Evolutionary conservation across 148 eudicot species (phyloP).

Genomic region (Mesembryanthemum crystallinum): DNA sequence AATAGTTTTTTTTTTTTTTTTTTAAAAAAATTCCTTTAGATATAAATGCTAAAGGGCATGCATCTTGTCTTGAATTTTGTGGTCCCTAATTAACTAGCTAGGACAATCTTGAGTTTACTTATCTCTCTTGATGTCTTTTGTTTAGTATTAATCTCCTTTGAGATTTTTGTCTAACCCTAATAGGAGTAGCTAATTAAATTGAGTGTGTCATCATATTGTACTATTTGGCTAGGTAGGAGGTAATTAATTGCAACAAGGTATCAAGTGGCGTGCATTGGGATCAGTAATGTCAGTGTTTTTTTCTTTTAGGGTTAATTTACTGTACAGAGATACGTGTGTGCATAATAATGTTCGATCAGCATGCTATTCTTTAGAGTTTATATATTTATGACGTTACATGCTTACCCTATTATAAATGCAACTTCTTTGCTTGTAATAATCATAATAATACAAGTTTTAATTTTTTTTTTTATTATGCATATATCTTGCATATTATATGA

Average conservation of each 20-base stretch:
- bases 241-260: neutral
- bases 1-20: slow-evolving; percentile 10
- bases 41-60: neutral
- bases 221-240: neutral
- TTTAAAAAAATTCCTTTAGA: neutral
- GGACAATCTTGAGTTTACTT: slow-evolving; percentile 21
- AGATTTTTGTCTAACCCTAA: slow-evolving; percentile 29
- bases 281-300: neutral
- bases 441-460: no score
- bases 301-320: neutral
- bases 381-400: no score
- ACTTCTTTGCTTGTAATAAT: no score
- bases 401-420: no score
- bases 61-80: neutral
- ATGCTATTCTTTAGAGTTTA: no score
- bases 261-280: neutral
- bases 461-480: no score
- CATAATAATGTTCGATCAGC: no score
- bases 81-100: slow-evolving; percentile 1
- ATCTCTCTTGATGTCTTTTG: neutral
- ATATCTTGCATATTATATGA: no score
- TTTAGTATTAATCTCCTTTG: neutral
- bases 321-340: no score
- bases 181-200: neutral
- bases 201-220: slow-evolving; percentile 12